A percentile compares a stretch with the other conserved stretches of the same genome.
These are phyloP conservation scores for Colletotrichum lindemuthianum DNA, from an alignment of 2,329 filamentous ascomycete species.

Conservation along the genomic window DNA sequence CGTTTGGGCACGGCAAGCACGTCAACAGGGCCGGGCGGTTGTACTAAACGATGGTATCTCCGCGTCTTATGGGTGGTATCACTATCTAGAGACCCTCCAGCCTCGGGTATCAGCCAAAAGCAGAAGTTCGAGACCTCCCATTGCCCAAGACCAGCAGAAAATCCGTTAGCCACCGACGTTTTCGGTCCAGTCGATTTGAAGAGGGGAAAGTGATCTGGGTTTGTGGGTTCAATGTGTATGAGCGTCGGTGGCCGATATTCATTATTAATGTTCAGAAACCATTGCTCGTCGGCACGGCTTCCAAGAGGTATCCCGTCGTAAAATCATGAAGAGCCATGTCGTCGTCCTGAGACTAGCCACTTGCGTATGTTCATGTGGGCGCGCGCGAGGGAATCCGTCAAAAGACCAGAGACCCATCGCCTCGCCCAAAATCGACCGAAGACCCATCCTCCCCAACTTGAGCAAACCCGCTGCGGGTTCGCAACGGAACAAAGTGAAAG, in stretches of 20 bases:
- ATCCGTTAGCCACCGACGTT: constrained; percentile 20
- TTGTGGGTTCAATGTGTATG: constrained; percentile 17
- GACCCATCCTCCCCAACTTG: constrained; percentile 29
- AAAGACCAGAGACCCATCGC: constrained; percentile 27
- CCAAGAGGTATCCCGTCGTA: constrained; percentile 36
- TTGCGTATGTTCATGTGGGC: constrained; percentile 32
- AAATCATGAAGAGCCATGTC: constrained; percentile 28
- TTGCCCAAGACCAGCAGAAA: constrained; percentile 25
- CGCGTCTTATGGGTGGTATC: constrained; percentile 17
- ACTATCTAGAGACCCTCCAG: constrained; percentile 29
- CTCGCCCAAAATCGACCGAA: constrained; percentile 35
- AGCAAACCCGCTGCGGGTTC: constrained; percentile 16
- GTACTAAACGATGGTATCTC: no score
- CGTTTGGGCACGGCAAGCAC: no score
- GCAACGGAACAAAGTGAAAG: constrained; percentile 19
- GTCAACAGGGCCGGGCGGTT: no score
- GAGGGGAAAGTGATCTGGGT: constrained; percentile 9
- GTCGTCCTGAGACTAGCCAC: constrained; percentile 5
- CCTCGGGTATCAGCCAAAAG: constrained; percentile 18
- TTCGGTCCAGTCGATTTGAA: constrained; percentile 27
- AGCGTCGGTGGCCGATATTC: constrained; percentile 28
- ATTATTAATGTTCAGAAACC: constrained; percentile 36
- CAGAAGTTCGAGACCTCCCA: constrained; percentile 27
- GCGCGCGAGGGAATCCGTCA: constrained; percentile 27
- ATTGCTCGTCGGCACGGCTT: constrained; percentile 12